Percentiles rank a stretch among this genome's conserved stretches.
phyloP scores from a whole-genome alignment of 2,329 filamentous ascomycete species.

The Paraconiothyrium brasiliense region DNA sequence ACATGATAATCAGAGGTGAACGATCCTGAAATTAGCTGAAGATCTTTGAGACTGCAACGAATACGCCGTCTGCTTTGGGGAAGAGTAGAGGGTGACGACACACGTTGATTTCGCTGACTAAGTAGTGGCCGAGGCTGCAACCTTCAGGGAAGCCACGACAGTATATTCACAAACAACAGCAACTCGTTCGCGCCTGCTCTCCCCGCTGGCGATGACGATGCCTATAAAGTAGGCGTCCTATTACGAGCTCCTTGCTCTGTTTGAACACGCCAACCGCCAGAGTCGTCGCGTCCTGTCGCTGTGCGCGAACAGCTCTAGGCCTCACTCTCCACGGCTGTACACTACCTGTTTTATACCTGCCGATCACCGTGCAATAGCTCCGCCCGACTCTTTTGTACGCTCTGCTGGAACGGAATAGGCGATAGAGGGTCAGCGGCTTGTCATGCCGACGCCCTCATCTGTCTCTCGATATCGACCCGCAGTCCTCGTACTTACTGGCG shows the following conservation, averaged over 20 bases:
- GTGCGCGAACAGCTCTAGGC: conserved; percentile 1
- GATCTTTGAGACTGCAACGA: background rate
- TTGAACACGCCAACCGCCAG: background rate
- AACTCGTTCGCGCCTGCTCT: conserved; percentile 3
- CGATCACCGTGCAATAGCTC: background rate
- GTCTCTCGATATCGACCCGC: conserved; percentile 55
- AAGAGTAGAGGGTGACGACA: too few species aligned
- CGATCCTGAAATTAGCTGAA: background rate
- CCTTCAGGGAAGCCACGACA: background rate
- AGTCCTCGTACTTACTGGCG: conserved; percentile 65
- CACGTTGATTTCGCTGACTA: conserved; percentile 32
- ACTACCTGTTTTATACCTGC: background rate
- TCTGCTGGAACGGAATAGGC: background rate
- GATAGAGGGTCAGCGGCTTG: conserved; percentile 8
- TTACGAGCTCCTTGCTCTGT: conserved; percentile 16
- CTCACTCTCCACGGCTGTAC: background rate
- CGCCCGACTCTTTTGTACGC: background rate
- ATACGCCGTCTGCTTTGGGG: too few species aligned
- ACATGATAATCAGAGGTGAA: too few species aligned
- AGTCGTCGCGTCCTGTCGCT: background rate
- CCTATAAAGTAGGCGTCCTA: conserved; percentile 16
- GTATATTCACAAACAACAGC: background rate
- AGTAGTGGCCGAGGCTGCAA: conserved; percentile 8
- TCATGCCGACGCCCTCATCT: conserved; percentile 45
- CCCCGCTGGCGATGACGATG: conserved; percentile 15